These are phyloP conservation scores for Oryza meyeriana DNA, from an alignment of 176 grass and related monocot genomes.

Conservation along the genomic window DNA sequence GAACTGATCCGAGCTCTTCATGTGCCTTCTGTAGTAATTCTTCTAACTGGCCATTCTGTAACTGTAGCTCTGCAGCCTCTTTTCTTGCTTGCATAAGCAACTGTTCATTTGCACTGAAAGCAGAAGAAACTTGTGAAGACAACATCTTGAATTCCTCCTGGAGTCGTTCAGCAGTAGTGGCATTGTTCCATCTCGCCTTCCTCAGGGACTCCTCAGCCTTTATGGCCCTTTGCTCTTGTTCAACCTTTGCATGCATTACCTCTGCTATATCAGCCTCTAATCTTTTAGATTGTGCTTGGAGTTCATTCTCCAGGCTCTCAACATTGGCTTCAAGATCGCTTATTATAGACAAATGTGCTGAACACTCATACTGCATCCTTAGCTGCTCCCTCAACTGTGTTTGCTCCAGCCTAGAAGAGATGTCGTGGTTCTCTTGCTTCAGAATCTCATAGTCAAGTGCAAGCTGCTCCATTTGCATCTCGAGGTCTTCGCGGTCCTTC, in stretches of 20 bases:
- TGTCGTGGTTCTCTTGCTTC: conserved; percentile 96
- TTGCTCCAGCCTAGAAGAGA: conserved; percentile 86
- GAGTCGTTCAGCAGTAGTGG: conserved; percentile 57
- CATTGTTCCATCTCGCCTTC: conserved; percentile 69
- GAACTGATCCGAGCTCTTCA: conserved; percentile 51
- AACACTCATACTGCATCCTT: conserved; percentile 94
- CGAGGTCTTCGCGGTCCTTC: conserved; percentile 84
- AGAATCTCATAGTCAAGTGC: conserved; percentile 97
- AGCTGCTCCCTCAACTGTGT: conserved; percentile 78
- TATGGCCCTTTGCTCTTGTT: conserved; percentile 82
- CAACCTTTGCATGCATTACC: conserved; percentile 58
- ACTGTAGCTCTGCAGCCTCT: conserved; percentile 66
- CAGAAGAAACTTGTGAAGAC: conserved; percentile 76
- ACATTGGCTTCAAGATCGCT: conserved; percentile 83
- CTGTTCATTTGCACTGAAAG: conserved; percentile 66
- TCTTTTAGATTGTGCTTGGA: conserved; percentile 59
- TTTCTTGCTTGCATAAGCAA: conserved; percentile 65
- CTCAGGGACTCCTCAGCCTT: conserved; percentile 76
- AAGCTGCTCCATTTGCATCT: conserved; percentile 99
- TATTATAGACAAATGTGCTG: conserved; percentile 78
- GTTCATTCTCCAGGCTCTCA: conserved; percentile 74
- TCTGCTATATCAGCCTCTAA: conserved; percentile 73
- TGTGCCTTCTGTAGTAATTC: conserved; percentile 63
- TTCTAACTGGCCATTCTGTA: conserved; percentile 70
- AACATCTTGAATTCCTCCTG: conserved; percentile 73